Evolutionary conservation across 257 asterid species (phyloP), one percentile per base, ranked within the genome.

Genomic region (Cordia subcordata): DNA sequence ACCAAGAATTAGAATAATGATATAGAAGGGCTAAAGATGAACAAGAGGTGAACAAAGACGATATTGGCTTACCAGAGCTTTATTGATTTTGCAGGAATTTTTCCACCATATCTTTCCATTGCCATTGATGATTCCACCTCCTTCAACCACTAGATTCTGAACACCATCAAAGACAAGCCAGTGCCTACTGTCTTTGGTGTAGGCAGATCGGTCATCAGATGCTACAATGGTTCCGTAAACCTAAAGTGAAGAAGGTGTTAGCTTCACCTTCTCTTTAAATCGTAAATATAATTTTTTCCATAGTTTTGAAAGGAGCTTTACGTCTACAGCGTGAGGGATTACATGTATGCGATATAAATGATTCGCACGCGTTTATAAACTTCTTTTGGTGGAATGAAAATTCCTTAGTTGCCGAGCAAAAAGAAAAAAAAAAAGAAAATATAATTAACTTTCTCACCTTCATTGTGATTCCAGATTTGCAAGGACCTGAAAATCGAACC

Each of bases 91-190:
- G 84, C 97, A 90, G 58, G 96, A 87, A 73, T 83, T 82, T 67
- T 83, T 61, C 97, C 97, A 90, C 97, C 97, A 90, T 5, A 78
- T 69, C 22, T 85, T 68, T 4, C 97, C 97, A 65, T 80, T 85
- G 15, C 97, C 97, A 49, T 87, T 74, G 1, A 90, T 52, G 45
- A 59, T 66, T 45, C 96, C 97, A 27, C 87, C 94, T 21, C 97
- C 97, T 52, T 69, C 72, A 57, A 85, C 87, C 14, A n/a, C 68
- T 14, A 90, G 72, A 44, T 77, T 77, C 33, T 79, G 19, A 11
- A 90, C 77, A 2, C 56, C 57, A 11, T 79, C 64, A 64, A 90
- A 81, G 0, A 64, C 0, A 51, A 90, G 62, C 97, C 97, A 90
- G 22, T 80, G 93, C 10, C 76, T 77, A 52, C 13, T 40, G 71